Evolutionary conservation across 2,329 filamentous ascomycete genomes (phyloP), one percentile per base, ranked within the genome.

Genomic region (Aspergillus melleus): DNA sequence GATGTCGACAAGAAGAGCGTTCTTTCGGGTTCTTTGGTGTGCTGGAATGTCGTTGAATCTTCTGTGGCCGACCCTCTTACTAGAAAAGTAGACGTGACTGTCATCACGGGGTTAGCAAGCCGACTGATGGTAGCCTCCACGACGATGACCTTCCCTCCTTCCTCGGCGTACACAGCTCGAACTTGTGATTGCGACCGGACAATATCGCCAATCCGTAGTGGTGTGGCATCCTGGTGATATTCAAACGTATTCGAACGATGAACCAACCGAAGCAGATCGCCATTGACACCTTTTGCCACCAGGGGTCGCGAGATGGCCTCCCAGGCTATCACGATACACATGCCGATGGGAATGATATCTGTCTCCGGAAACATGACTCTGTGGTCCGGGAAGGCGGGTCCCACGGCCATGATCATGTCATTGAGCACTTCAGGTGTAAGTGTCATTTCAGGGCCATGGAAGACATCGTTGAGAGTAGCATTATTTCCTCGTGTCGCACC

Each of bases 401-500:
- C 63, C 11, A 58, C 51, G 8, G 53, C 58, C 16, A 29, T 36
- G 11, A 36, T 49, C 24, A 58, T 91, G 90, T 1, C 30, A 87
- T 90, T 83, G 90, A 96, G 70, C 92, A 92, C 70, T 49, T 69
- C 49, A 5, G 52, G 36, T 6, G 61, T 64, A 12, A 68, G 54
- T 1, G 39, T 58, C 55, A 64, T 52, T 19, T 64, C 44, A 12
- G 46, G 52, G 69, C 94, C 94, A 65, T 96, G 90, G 70, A 98
- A 98, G 66, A 86, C 87, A 71, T 90, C 89, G 30, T 90, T 83
- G 19, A 90, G 87, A 68, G 96, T 50, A 8, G 47, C 87, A 55
- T 94, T 88, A 57, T 93, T 87, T 51, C 93, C 82, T 29, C 81
- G 76, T 66, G 96, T 91, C 55, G 92, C 83, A 36, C 91, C 93